Conservation (phyloP, 192 early-diverging fungal genomes). For the Backusella macrospora region DNA sequence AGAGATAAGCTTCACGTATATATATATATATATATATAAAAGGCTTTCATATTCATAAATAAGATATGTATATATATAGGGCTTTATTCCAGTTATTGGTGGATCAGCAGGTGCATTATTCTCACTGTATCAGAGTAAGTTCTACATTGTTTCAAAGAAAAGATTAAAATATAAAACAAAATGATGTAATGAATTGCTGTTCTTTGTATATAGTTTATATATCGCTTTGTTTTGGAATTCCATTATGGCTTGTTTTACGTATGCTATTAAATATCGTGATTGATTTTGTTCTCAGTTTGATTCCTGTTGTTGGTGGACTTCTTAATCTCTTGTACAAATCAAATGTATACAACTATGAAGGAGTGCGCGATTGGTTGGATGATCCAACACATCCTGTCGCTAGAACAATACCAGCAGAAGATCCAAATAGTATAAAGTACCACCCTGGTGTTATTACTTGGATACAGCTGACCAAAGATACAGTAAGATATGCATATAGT, state of each 20-base stretch:
- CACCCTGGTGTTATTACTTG: background rate
- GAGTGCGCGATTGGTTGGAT: conserved; percentile 21
- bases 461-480: background rate
- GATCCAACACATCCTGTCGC: background rate
- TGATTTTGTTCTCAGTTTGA: conserved; percentile 26
- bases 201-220: conserved; percentile 15
- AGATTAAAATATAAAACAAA: background rate
- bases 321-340: conserved; percentile 33
- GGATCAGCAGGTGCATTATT: conserved; percentile 15
- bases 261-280: conserved; percentile 28
- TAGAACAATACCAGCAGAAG: background rate
- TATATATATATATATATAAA: too few species aligned
- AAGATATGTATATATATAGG: background rate
- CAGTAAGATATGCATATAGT: background rate
- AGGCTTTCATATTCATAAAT: background rate
- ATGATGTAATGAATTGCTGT: background rate
- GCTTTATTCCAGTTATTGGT: conserved; percentile 34
- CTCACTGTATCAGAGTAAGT: conserved; percentile 27
- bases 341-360: conserved; percentile 35
- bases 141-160: background rate
- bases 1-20: too few species aligned
- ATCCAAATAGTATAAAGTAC: background rate
- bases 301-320: conserved; percentile 26
- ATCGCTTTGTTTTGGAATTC: conserved; percentile 28
- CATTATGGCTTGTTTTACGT: conserved; percentile 28